phyloP scores from a whole-genome alignment of 73 alveolate species.

The Paramecium primaurelia region DNA sequence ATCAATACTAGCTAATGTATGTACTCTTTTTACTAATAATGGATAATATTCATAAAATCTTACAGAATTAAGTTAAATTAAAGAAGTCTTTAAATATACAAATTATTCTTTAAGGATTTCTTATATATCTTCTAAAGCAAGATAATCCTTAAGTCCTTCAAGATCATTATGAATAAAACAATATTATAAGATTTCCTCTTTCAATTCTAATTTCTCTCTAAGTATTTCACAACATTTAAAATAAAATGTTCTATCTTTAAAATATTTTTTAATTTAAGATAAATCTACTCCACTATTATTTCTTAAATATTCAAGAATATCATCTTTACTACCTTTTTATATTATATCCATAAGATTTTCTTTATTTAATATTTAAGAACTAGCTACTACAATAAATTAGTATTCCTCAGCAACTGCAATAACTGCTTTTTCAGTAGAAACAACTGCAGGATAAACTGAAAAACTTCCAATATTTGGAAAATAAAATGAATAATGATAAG shows the following conservation, averaged over 20 bases:
- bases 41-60: slow-evolving; percentile 88
- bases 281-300: slow-evolving; percentile 63
- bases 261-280: slow-evolving; percentile 52
- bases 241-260: slow-evolving; percentile 38
- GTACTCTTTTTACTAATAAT: slow-evolving; percentile 83
- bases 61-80: slow-evolving; percentile 70
- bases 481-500: slow-evolving; percentile 73
- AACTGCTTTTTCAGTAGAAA: slow-evolving; percentile 72
- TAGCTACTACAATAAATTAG: slow-evolving; percentile 57
- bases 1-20: slow-evolving; percentile 65
- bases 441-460: slow-evolving; percentile 80
- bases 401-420: slow-evolving; percentile 74
- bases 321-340: slow-evolving; percentile 65
- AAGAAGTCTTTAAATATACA: slow-evolving; percentile 72
- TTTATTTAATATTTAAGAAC: background rate
- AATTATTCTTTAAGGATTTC: background rate
- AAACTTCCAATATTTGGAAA: slow-evolving; percentile 87
- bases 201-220: slow-evolving; percentile 72
- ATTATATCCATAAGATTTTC: slow-evolving; percentile 76
- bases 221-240: slow-evolving; percentile 60
- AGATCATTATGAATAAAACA: slow-evolving; percentile 80
- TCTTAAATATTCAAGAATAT: slow-evolving; percentile 65
- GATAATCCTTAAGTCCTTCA: slow-evolving; percentile 70
- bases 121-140: background rate
- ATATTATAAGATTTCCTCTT: slow-evolving; percentile 44